Percentiles rank a stretch among this genome's conserved stretches.
phyloP scores from a whole-genome alignment of 495 filamentous ascomycete species.

The Thermothielavioides terrestris region DNA sequence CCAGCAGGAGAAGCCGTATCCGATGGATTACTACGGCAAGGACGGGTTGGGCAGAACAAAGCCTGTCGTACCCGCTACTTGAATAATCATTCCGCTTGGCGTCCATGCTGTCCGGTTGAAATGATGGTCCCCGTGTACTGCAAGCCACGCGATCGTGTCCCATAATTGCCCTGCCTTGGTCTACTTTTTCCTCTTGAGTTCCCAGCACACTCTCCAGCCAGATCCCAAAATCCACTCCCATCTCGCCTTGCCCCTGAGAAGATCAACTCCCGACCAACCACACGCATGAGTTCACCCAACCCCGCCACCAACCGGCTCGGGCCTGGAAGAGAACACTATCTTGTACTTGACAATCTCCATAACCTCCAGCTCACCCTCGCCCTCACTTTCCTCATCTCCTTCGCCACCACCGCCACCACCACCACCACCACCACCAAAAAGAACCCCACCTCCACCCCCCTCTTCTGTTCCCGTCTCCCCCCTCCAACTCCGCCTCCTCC shows the following conservation, averaged over 20 bases:
- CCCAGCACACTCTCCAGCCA: neutral
- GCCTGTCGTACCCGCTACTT: constrained; percentile 19
- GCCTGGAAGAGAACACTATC: constrained; percentile 74
- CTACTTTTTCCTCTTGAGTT: too few species aligned
- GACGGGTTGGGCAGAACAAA: constrained; percentile 80
- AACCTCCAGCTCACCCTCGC: constrained; percentile 45
- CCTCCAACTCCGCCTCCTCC: constrained; percentile 15
- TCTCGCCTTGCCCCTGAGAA: neutral
- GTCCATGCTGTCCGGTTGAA: neutral
- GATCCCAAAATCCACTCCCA: neutral
- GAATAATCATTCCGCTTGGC: neutral
- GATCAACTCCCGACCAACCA: neutral
- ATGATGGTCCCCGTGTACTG: too few species aligned
- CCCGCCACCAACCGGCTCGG: constrained; percentile 65
- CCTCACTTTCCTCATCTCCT: constrained; percentile 16
- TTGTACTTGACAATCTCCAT: constrained; percentile 86
- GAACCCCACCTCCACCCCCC: constrained; percentile 11
- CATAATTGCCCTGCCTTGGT: too few species aligned
- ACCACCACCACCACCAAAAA: constrained; percentile 86
- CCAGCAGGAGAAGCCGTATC: constrained; percentile 78
- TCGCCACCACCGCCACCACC: constrained; percentile 62
- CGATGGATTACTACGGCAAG: constrained; percentile 96
- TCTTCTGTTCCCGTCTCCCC: constrained; percentile 7
- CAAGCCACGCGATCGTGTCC: too few species aligned
- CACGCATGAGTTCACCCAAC: neutral